Percentiles rank a stretch among this genome's conserved stretches.
Evolutionary conservation across 176 grass and related monocot genomes (phyloP).

Genomic region (Oryza longistaminata): DNA sequence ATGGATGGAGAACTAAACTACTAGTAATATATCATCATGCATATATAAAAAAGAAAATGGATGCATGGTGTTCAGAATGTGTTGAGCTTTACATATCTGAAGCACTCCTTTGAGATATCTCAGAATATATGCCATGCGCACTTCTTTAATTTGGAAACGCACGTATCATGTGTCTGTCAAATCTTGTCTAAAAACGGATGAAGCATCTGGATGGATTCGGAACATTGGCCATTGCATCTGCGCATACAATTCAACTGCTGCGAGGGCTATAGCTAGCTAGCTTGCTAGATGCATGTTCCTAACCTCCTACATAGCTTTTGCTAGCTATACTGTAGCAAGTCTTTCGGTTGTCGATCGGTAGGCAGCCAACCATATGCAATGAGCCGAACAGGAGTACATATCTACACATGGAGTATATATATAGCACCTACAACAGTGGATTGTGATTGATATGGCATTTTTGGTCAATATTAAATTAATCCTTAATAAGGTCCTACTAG

Average conservation of each 20-base stretch:
- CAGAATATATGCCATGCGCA: slow-evolving; percentile 19
- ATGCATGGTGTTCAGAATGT: background rate
- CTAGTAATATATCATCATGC: too few species aligned
- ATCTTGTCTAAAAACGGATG: slow-evolving; percentile 8
- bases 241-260: background rate
- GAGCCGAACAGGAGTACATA: too few species aligned
- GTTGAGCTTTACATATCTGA: too few species aligned
- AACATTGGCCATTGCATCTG: slow-evolving; percentile 6
- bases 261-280: background rate
- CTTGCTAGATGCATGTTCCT: background rate
- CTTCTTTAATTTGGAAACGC: background rate
- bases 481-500: too few species aligned
- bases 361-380: background rate
- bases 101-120: background rate
- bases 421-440: background rate
- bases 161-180: background rate
- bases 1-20: too few species aligned
- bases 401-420: background rate
- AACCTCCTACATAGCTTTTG: background rate
- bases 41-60: too few species aligned
- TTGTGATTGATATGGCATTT: background rate
- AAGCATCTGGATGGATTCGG: background rate
- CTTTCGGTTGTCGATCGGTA: background rate
- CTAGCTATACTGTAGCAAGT: background rate
- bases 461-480: background rate